Evolutionary conservation across 768 basidiomycete species (phyloP).

Genomic region (Auricularia sp.): DNA sequence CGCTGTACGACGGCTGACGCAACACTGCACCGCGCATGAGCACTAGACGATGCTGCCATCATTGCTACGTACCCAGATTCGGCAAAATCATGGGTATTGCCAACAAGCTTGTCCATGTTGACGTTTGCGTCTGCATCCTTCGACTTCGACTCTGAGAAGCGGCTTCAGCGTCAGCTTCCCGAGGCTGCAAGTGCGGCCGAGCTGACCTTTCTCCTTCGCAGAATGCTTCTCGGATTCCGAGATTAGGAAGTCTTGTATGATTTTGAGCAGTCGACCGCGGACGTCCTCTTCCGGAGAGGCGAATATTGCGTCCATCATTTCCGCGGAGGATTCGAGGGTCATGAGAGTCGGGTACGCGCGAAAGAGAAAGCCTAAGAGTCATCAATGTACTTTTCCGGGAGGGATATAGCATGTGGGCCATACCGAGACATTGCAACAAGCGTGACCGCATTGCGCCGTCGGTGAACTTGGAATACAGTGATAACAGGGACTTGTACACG

Average conservation of each 20-base stretch:
- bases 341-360: slow-evolving; percentile 87
- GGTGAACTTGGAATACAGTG: slow-evolving; percentile 57
- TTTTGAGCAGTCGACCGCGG: slow-evolving; percentile 65
- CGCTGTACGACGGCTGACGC: slow-evolving; percentile 92
- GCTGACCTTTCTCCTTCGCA: slow-evolving; percentile 54
- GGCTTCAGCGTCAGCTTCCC: neutral
- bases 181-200: neutral
- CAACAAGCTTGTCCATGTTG: slow-evolving; percentile 89
- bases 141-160: slow-evolving; percentile 21
- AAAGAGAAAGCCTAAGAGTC: slow-evolving; percentile 71
- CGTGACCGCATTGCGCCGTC: slow-evolving; percentile 54
- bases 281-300: slow-evolving; percentile 59
- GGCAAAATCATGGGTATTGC: slow-evolving; percentile 90
- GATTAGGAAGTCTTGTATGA: slow-evolving; percentile 85
- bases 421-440: slow-evolving; percentile 79
- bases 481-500: slow-evolving; percentile 62
- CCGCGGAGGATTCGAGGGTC: slow-evolving; percentile 66
- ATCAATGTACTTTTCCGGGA: neutral
- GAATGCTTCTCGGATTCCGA: slow-evolving; percentile 74
- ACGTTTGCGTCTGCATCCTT: slow-evolving; percentile 42
- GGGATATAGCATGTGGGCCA: slow-evolving; percentile 8
- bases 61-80: slow-evolving; percentile 69
- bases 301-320: slow-evolving; percentile 87
- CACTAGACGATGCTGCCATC: neutral
- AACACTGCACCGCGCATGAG: slow-evolving; percentile 41